Conservation (phyloP, 2,329 filamentous ascomycete genomes). For the Trichoderma harzianum region DNA sequence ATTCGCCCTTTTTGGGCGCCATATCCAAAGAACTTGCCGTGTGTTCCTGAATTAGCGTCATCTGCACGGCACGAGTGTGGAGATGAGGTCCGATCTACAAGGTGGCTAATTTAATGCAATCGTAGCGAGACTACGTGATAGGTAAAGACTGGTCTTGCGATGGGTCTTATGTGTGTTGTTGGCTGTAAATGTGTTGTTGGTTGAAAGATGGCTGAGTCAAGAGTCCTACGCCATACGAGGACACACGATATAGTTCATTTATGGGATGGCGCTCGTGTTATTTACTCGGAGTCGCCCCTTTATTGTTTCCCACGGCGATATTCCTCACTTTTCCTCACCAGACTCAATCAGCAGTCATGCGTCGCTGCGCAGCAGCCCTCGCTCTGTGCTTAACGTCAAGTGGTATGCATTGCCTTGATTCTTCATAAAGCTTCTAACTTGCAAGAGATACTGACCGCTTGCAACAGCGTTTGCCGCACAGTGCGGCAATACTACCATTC, state of each 20-base stretch:
- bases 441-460: not conserved
- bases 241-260: not conserved
- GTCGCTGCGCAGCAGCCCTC: not conserved
- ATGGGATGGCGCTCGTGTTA: not conserved
- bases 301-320: not conserved
- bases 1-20: too few relatives aligned
- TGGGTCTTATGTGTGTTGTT: too few relatives aligned
- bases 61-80: too few relatives aligned
- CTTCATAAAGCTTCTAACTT: not conserved
- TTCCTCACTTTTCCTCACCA: not conserved
- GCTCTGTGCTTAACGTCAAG: not conserved
- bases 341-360: not conserved
- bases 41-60: too few relatives aligned
- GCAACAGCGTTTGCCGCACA: not conserved
- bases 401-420: not conserved
- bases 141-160: too few relatives aligned
- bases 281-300: not conserved
- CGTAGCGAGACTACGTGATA: too few relatives aligned
- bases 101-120: too few relatives aligned
- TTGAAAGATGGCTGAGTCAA: not conserved
- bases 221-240: not conserved
- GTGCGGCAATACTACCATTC: not conserved
- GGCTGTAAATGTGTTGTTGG: too few relatives aligned
- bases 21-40: too few relatives aligned
- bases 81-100: too few relatives aligned